Evolutionary conservation across 2,329 filamentous ascomycete species (phyloP), one percentile per base, ranked within the genome.

Genomic region (Penicillium sp.): DNA sequence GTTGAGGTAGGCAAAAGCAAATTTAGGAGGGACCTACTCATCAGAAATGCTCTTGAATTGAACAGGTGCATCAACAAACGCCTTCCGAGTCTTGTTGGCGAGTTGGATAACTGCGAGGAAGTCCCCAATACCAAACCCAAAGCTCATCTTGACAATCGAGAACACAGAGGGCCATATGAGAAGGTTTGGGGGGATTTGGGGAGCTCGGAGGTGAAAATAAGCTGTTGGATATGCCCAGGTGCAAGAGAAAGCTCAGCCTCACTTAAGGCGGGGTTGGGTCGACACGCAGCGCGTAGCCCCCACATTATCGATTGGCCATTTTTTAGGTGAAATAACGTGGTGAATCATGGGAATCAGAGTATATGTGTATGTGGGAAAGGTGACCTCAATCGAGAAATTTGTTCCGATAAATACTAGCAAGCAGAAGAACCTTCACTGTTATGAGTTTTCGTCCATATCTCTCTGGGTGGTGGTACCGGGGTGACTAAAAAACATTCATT

Each of bases 61-160:
- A 34, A 21, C 19, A 4, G 59, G 59, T 2, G 56, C 56, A 13
- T 36, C 39, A 0, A 41, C 49, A 33, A 61, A 59, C 9, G 10
- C 29, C 21, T 45, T 57, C 21, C 52, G 44, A 5, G 55, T 36
- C 5, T 51, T 39, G 5, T 45, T 46, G 1, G 50, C 40, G 13
- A 43, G 34, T 13, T 52, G 4, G 3, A 59, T 48, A 8, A 56
- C 38, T 5, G 47, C 50, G 4, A 59, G n/a, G 39, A 61, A 59
- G 27, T 61, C 60, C 5, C 60, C 60, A 5, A 61, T 13, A 9
- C 57, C 39, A 21, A 61, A 57, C 2, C 56, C 59, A 36, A 61
- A 59, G 23, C 53, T 59, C 59, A 61, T 61, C 23, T 38, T 49
- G 10, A 3, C 8, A 38, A 10, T 19, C 9, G 38, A 16, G 5